phyloP scores from a whole-genome alignment of 495 filamentous ascomycete species.

The Hypomontagnella monticulosa region DNA sequence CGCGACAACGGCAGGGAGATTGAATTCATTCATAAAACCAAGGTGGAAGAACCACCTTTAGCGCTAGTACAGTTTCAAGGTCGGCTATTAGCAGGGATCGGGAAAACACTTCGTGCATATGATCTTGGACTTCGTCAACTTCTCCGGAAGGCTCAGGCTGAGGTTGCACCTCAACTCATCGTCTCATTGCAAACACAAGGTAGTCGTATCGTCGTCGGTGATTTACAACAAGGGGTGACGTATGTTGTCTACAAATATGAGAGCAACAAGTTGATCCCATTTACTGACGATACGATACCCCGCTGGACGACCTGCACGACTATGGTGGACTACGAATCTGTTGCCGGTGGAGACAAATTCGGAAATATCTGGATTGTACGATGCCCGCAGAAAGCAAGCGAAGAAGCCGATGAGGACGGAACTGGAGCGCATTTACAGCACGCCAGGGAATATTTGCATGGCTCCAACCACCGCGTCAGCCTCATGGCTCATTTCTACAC shows the following conservation, averaged over 20 bases:
- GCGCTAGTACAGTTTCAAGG: conserved; percentile 94
- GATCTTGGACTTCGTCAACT: conserved; percentile 91
- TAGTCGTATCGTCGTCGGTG: conserved; percentile 88
- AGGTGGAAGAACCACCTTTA: conserved; percentile 85
- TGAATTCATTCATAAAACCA: conserved; percentile 96
- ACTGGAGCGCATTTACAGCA: conserved; percentile 89
- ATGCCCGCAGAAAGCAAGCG: conserved; percentile 84
- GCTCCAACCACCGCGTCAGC: conserved; percentile 82
- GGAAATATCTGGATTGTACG: conserved; percentile 95
- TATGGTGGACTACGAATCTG: conserved; percentile 98
- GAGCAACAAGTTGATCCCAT: conserved; percentile 89
- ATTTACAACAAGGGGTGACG: conserved; percentile 88
- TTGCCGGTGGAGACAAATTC: conserved; percentile 96
- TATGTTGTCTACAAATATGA: conserved; percentile 94
- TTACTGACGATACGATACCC: conserved; percentile 86
- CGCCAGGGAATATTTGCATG: conserved; percentile 87
- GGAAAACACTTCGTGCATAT: conserved; percentile 82
- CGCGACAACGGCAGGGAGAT: conserved; percentile 83
- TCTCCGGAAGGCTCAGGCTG: conserved; percentile 87
- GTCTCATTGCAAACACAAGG: conserved; percentile 90
- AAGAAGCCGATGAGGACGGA: conserved; percentile 91
- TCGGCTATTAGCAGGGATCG: conserved; percentile 83
- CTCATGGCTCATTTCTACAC: conserved; percentile 88
- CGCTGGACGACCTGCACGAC: conserved; percentile 87
- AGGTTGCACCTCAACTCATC: conserved; percentile 82